Evolutionary conservation across 2,329 filamentous ascomycete genomes (phyloP).

Genomic region (Calonectria crousiana): DNA sequence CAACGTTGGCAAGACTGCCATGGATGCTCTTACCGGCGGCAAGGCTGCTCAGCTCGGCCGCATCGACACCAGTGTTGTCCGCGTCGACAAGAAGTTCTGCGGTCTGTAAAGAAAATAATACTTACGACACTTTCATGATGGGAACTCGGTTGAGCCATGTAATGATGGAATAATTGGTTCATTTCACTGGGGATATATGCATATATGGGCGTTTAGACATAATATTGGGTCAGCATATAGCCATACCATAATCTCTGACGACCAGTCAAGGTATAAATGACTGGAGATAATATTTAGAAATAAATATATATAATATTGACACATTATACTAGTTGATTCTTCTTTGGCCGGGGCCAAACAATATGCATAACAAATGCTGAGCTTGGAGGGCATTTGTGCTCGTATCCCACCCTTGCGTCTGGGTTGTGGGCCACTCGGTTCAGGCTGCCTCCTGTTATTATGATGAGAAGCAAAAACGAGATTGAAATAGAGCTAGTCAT

Average conservation of each 20-base stretch:
- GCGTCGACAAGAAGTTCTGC: conserved; percentile 53
- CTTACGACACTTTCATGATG: background rate
- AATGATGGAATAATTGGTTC: background rate
- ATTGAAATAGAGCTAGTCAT: too few relatives aligned
- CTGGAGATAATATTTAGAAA: background rate
- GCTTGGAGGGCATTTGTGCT: too few relatives aligned
- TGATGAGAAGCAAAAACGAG: too few relatives aligned
- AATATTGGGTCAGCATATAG: background rate
- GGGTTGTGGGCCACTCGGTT: too few relatives aligned
- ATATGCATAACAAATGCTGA: too few relatives aligned
- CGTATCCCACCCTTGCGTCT: too few relatives aligned
- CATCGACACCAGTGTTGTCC: conserved; percentile 63
- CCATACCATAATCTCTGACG: background rate
- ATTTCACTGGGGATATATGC: background rate
- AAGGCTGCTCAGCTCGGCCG: conserved; percentile 64
- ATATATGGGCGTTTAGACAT: background rate
- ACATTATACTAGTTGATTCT: too few relatives aligned
- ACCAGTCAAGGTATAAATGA: background rate
- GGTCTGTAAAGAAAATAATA: conserved; percentile 47
- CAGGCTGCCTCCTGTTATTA: too few relatives aligned
- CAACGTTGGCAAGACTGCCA: conserved; percentile 67
- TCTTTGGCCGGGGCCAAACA: too few relatives aligned
- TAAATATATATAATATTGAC: background rate
- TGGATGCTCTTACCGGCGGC: conserved; percentile 67
- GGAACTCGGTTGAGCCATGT: background rate